Conservation (phyloP, 164 flowering plant genomes). For the grape (Vitis vinifera) region ASM3070453v1 NC_081817.1:28497501-28498000, state of each 20-base stretch:
- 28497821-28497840: conserved; percentile 73
- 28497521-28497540: conserved; percentile 72
- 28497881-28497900: conserved; percentile 45
- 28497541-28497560: conserved; percentile 59
- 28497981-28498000: no score
- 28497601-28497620: conserved; percentile 62
- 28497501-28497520: conserved; percentile 66
- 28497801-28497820: conserved; percentile 78
- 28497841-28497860: conserved; percentile 66
- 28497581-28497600: conserved; percentile 58
- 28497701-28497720: conserved; percentile 51
- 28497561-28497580: conserved; percentile 61
- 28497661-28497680: conserved; percentile 58
- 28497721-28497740: conserved; percentile 83
- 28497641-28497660: conserved; percentile 76
- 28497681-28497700: conserved; percentile 42
- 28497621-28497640: conserved; percentile 62
- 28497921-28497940: conserved; percentile 32
- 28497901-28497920: conserved; percentile 54
- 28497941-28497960: conserved; percentile 4
- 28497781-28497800: conserved; percentile 95
- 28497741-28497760: conserved; percentile 67
- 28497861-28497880: conserved; percentile 55
- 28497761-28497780: conserved; percentile 63
- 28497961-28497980: no score